Evolutionary conservation across 139 green algal genomes (phyloP).

Genomic region (Coelastrella sp.): DNA sequence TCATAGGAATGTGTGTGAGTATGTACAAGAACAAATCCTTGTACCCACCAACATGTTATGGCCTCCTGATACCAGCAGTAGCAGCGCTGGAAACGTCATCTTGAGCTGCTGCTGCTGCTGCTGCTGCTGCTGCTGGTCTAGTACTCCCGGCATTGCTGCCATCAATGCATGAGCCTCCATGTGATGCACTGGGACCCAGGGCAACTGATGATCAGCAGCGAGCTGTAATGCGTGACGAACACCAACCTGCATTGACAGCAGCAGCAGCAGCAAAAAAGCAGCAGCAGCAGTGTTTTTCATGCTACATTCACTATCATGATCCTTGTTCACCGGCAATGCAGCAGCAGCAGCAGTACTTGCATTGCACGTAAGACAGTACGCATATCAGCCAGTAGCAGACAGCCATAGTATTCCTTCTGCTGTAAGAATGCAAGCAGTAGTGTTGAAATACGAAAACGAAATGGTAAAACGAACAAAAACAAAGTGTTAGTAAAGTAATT

Average conservation of each 20-base stretch:
- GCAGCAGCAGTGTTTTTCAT: too few species aligned
- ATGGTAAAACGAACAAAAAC: background rate
- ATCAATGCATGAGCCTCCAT: constrained; percentile 99
- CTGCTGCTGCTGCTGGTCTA: constrained; percentile 38
- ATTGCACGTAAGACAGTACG: too few species aligned
- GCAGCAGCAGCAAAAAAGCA: constrained; percentile 6
- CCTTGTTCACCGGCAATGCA: too few species aligned
- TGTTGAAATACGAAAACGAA: background rate
- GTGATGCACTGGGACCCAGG: constrained; percentile 94
- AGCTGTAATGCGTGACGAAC: constrained; percentile 34
- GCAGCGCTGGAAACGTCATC: constrained; percentile 40
- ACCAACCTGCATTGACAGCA: constrained; percentile 41
- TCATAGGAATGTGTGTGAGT: too few species aligned
- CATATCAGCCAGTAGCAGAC: background rate
- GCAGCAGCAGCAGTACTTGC: background rate
- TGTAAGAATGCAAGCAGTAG: background rate
- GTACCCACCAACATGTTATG: constrained; percentile 91
- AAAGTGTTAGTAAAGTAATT: background rate
- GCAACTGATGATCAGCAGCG: constrained; percentile 54
- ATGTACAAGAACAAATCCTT: background rate
- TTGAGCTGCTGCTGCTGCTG: background rate
- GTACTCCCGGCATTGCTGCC: constrained; percentile 62
- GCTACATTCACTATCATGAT: too few species aligned
- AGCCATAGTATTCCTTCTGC: background rate
- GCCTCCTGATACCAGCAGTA: constrained; percentile 61